Base-by-base conservation (phyloP, 1,139 yeast genomes). In the Lodderomyces elongisporus region DNA sequence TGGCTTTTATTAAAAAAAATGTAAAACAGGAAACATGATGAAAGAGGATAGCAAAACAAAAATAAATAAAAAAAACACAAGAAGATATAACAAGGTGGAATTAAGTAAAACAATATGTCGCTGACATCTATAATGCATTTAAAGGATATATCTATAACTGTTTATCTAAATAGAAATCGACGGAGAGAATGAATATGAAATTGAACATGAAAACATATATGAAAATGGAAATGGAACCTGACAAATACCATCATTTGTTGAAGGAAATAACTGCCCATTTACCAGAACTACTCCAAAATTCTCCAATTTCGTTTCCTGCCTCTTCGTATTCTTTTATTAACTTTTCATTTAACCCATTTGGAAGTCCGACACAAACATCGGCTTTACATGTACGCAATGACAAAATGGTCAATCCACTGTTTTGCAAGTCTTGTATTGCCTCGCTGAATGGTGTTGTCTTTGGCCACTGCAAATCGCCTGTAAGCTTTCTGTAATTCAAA, bases 351-450 rank as follows among this genome's bases (percentile, higher is more conserved):
- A 74, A 61, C 2, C 96, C 96, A 27, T 70, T 62, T 4, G 73
- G 69, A 42, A 91, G 72, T 3, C 95, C 97, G 33, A 84, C 95
- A 36, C 84, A 81, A n/a, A 89, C 97, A 54, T 93, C 98, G 1
- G 97, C 96, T 59, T 91, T 91, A 58, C 95, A 81, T 3, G 98
- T 91, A 64, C 99, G 77, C 49, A 91, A 69, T 20, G 94, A 74
- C 42, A 87, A 63, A 16, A 85, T 51, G 12, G 77, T 79, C 36
- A 91, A 64, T 6, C 79, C 80, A 2, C 75, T 65, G 1, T 56
- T 44, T 1, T 83, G 81, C 46, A 89, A 68, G 9, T 77, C 74
- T 37, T 84, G 85, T 42, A 89, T 73, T 3, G 96, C 91, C 0
- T 62, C 57, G 5, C 46, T 47, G 60, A 89, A 91, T 1, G 87